These are phyloP conservation scores for Nannochloropsis granulata DNA, from an alignment of 108 stramenopile genomes.

Conservation along the genomic window DNA sequence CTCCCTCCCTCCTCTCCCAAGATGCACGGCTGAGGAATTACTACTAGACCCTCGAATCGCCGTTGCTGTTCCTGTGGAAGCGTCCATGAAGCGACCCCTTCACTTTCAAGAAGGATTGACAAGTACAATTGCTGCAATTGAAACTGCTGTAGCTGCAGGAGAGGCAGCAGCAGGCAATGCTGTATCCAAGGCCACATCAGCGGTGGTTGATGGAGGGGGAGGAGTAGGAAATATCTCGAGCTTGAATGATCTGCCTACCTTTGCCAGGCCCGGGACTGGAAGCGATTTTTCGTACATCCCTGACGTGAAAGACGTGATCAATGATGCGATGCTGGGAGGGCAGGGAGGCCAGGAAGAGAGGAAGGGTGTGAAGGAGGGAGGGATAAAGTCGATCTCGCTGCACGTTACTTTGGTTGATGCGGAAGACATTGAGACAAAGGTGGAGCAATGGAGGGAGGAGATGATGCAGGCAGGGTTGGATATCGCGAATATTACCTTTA, in stretches of 20 bases:
- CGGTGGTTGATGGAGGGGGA: neutral
- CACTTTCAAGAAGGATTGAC: neutral
- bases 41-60: neutral
- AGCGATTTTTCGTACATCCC: neutral
- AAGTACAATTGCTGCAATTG: neutral
- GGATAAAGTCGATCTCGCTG: neutral
- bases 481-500: neutral
- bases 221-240: neutral
- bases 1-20: no score
- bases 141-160: neutral
- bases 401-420: neutral
- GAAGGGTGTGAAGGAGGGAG: neutral
- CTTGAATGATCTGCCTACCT: neutral
- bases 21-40: neutral
- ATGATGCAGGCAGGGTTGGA: neutral
- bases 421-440: neutral
- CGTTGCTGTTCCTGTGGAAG: neutral
- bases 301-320: neutral
- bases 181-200: neutral
- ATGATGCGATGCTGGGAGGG: neutral
- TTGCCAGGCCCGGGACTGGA: neutral
- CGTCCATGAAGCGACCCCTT: neutral
- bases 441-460: neutral
- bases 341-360: neutral
- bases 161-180: neutral